Percentiles rank a stretch among this genome's conserved stretches.
phyloP scores from a whole-genome alignment of 495 filamentous ascomycete genomes.

The Penicillium flavigenum region DNA sequence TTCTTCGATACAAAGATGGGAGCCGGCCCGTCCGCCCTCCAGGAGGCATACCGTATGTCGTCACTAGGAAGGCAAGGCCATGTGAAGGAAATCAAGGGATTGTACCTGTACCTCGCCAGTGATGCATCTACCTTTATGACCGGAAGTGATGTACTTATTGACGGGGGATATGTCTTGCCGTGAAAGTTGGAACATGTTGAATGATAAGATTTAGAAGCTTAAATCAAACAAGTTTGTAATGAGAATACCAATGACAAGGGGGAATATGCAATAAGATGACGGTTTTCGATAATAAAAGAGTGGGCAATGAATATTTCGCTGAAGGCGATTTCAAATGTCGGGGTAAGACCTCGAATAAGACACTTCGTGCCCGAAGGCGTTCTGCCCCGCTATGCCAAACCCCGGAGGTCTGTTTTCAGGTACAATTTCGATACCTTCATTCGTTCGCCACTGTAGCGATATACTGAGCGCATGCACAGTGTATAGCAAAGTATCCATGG shows the following conservation, averaged over 20 bases:
- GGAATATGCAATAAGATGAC: background rate
- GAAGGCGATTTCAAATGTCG: background rate
- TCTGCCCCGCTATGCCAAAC: constrained; percentile 3
- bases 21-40: constrained; percentile 49
- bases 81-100: constrained; percentile 65
- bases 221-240: background rate
- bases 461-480: background rate
- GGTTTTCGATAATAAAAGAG: too few relatives aligned
- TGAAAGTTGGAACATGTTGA: background rate
- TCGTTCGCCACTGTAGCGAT: background rate
- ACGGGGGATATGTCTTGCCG: constrained; percentile 55
- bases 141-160: constrained; percentile 58
- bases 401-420: background rate
- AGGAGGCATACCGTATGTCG: constrained; percentile 61
- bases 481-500: too few relatives aligned
- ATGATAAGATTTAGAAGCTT: background rate
- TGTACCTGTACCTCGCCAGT: constrained; percentile 61
- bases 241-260: background rate
- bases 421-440: background rate
- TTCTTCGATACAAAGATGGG: constrained; percentile 66
- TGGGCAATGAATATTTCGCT: background rate
- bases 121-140: constrained; percentile 70
- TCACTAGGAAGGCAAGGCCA: constrained; percentile 57
- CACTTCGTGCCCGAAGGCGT: background rate
- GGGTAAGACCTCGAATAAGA: background rate